Base-by-base conservation (phyloP, 805 yeast species). In the Saturnispora ahearnii region DNA sequence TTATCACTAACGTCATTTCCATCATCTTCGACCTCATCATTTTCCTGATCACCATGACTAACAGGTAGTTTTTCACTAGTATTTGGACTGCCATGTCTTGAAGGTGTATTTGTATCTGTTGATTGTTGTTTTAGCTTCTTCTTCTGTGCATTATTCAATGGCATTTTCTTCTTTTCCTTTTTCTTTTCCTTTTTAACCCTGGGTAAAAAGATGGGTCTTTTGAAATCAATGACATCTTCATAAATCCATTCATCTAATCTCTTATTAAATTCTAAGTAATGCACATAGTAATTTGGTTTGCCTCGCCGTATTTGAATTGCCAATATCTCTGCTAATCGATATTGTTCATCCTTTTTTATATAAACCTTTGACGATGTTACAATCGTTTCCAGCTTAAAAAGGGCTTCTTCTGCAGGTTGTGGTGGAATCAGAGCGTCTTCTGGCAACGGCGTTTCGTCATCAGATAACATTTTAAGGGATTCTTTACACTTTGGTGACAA, bases 201-300 rank as follows among this genome's bases (percentile, higher is more conserved):
- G 0, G 96, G 96, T 55, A 80, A 71, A 18, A 77, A 77, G 50
- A 91, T 78, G 0, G 87, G 87, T 49, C 80, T 71, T n/a, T 73
- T 70, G 48, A 81, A 75, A 62, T 88, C 87, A 10, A 93, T 81
- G 47, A 95, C 74, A 34, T 80, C 82, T 4, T 78, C 73, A 21
- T 76, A 72, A 6, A 93, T 79, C 98, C 98, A 91, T 65, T 93
- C 99, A 69, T 93, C 99, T 57, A 93, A 74, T 65, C 99, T 84
- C 66, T 93, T 93, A 71, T 93, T 93, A 72, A 83, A 93, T 57
- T 90, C 96, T 48, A 81, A 87, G 68, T 89, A 93, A 66, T 93
- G 99, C 30, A 93, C 96, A 63, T 93, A 93, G 65, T 84, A 90
- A 56, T 79, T 86, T 31, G 81, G 79, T 53, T 84, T 78, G 12